Conservation (phyloP, 345 rosid species). For the Balakata baccata region DNA sequence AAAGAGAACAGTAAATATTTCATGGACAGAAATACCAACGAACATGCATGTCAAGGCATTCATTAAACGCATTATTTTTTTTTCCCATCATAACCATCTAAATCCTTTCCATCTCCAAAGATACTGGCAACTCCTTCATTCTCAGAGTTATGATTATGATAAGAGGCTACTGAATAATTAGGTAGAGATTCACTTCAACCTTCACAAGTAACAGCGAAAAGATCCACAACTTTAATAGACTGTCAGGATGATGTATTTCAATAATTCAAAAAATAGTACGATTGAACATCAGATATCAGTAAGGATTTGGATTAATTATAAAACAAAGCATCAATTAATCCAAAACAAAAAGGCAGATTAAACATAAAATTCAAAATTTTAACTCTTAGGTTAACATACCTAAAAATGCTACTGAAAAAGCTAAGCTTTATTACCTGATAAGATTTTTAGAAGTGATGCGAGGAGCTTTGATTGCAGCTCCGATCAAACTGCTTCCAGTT, state of each 20-base stretch:
- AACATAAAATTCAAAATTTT: background rate
- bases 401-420: too few species aligned
- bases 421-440: slow-evolving; percentile 48
- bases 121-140: background rate
- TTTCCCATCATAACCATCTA: background rate
- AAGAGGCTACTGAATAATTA: background rate
- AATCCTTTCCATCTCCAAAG: background rate
- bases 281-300: background rate
- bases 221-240: background rate
- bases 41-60: background rate
- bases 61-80: too few species aligned
- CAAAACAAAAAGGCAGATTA: background rate
- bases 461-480: slow-evolving; percentile 98
- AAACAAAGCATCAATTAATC: background rate
- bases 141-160: background rate
- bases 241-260: background rate
- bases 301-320: background rate
- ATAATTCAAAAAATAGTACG: background rate
- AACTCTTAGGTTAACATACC: background rate
- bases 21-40: background rate
- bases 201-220: background rate
- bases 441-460: slow-evolving; percentile 97
- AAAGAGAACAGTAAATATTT: too few species aligned
- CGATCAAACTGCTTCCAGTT: slow-evolving; percentile 97
- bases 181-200: background rate